Evolutionary conservation across 345 rosid genomes (phyloP).

Genomic region (Firmiana major): DNA sequence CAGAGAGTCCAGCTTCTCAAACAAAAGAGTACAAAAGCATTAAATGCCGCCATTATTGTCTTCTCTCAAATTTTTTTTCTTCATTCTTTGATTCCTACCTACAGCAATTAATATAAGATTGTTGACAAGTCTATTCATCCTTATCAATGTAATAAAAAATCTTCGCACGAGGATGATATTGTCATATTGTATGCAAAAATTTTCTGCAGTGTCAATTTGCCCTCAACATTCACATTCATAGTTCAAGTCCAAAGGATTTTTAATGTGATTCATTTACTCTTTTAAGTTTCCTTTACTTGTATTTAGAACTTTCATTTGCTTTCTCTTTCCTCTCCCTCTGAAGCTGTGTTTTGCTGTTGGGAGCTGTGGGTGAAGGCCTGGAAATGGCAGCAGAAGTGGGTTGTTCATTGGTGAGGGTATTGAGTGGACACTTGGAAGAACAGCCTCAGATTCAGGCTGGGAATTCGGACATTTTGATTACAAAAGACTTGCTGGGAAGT

Average conservation of each 20-base stretch:
- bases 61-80: background rate
- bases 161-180: no score
- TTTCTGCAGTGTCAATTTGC: no score
- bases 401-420: constrained; percentile 2
- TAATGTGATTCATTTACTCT: background rate
- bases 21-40: constrained; percentile 16
- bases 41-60: constrained; percentile 29
- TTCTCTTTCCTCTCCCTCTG: background rate
- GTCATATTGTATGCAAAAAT: background rate
- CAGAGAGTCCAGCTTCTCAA: background rate
- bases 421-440: background rate
- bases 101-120: background rate
- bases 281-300: background rate
- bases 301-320: background rate
- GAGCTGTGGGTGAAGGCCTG: background rate
- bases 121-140: constrained; percentile 25
- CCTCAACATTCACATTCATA: background rate
- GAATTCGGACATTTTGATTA: constrained; percentile 19
- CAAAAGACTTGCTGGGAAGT: constrained; percentile 28
- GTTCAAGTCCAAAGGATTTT: background rate
- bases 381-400: constrained; percentile 15
- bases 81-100: constrained; percentile 6
- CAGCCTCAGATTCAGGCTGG: background rate
- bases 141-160: background rate
- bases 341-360: background rate